These are phyloP conservation scores for Clavispora carvajalis DNA, from an alignment of 805 yeast species.

Conservation along the genomic window DNA sequence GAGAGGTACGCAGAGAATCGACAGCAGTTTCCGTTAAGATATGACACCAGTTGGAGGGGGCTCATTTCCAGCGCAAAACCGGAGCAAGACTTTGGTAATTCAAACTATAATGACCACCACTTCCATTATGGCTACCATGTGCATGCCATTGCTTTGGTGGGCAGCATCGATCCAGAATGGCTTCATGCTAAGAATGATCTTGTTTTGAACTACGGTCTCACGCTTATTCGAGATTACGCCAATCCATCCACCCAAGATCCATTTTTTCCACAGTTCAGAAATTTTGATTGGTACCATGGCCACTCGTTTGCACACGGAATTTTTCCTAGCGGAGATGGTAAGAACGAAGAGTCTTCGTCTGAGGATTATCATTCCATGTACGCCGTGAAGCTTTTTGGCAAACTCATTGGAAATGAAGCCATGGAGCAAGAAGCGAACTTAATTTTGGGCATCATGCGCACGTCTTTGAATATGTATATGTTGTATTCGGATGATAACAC, in stretches of 20 bases:
- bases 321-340: constrained; percentile 67
- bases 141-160: constrained; percentile 63
- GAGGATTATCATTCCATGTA: constrained; percentile 72
- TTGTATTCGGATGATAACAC: constrained; percentile 38
- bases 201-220: constrained; percentile 47
- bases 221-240: constrained; percentile 62
- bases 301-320: constrained; percentile 79
- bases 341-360: constrained; percentile 68
- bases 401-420: constrained; percentile 45
- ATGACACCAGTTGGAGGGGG: constrained; percentile 79
- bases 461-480: constrained; percentile 52
- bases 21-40: constrained; percentile 69
- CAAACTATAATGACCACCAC: constrained; percentile 71
- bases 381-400: constrained; percentile 63
- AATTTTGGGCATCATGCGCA: constrained; percentile 54
- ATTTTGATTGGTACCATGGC: constrained; percentile 73
- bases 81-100: constrained; percentile 65
- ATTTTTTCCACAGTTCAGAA: constrained; percentile 60
- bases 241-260: constrained; percentile 51
- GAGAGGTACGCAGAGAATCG: constrained; percentile 61
- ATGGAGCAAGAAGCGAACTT: constrained; percentile 53
- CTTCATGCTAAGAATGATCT: constrained; percentile 23
- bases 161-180: constrained; percentile 46
- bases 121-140: constrained; percentile 74
- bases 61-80: constrained; percentile 63